Base-by-base conservation (phyloP, 1,139 yeast species). In the Debaryomyces sp. region DNA sequence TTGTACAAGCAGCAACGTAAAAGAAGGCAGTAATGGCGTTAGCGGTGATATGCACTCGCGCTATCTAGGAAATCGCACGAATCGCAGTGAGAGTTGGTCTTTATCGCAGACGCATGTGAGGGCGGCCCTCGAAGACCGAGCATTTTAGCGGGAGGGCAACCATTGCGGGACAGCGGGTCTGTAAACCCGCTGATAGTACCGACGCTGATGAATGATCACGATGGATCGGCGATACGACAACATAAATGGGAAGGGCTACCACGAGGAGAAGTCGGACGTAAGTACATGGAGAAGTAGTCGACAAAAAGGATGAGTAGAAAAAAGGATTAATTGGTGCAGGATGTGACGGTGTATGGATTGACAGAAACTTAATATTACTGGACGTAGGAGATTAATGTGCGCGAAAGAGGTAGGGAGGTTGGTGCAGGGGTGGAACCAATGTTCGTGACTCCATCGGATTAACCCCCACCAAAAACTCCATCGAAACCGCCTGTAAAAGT, bases 21-120 rank as follows among this genome's bases (percentile, higher is more conserved):
- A 22, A 12, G 13, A 12, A 22, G 26, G 26, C 38, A 10, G 18
- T 35, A 21, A 22, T 12, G 15, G 21, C 38, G 38, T 18, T 17
- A 21, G 38, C 21, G 22, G 35, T 18, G 12, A 35, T 10, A 8
- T 13, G 13, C 21, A 12, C 13, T 35, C 18, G 35, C 35, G 21
- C 38, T 35, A 35, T 35, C 38, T 21, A 35, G 6, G 24, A n/a
- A 35, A 35, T 35, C 38, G 38, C 38, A 21, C 38, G 23, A 22
- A 35, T 27, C 30, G 30, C 30, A 27, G 30, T 12, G 30, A 27
- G 13, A 13, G 17, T 8, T 21, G 8, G 38, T n/a, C 13, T 24
- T 35, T 35, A 35, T 35, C 38, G 13, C 24, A 10, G 24, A 35
- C 13, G 38, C 38, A 35, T 35, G 38, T 35, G 38, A 35, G 21